Base-by-base conservation (phyloP, 2,329 filamentous ascomycete genomes). In the Verticillium nubilum region DNA sequence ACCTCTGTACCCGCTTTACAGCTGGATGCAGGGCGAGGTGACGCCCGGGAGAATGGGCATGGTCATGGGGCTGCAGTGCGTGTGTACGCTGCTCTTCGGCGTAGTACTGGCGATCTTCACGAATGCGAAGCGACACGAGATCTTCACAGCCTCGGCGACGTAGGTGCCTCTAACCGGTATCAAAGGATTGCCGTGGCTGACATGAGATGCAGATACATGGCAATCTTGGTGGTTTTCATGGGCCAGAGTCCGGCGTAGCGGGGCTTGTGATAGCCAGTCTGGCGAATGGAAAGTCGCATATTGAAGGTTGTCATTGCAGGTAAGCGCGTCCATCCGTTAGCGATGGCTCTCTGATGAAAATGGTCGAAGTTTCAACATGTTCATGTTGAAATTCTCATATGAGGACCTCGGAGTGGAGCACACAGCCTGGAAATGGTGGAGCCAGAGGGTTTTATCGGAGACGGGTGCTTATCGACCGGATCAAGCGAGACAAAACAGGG, bases 71-170 rank as follows among this genome's bases (percentile, higher is more conserved):
- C n/a, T 54, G 52, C 52, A 54, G 28, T 28, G 27, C 6, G 26
- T 19, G n/a, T 54, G 52, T 19, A 54, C 52, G 9, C 19, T 54
- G 27, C 7, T 54, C 5, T 54, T 54, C 19, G 52, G 27, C 4
- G n/a, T 35, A 15, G 28, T 31, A 28, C 52, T 54, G 15, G n/a
- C 52, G 9, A 26, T 31, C 13, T 54, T 54, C 7, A 54, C 52
- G 26, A 54, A 31, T 12, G 52, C 52, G 10, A 54, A 54, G 28
- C 52, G 52, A n/a, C 52, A 54, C n/a, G 52, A 54, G 28, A 54
- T 54, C 52, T 54, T 54, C 52, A 31, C 29, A 13, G 52, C 52
- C 17, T 54, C 52, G n/a, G 52, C 52, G 27, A 54, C 52, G 52
- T 54, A 17, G 13, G 52, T 54, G 28, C n/a, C n/a, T 13, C 19